phyloP scores from a whole-genome alignment of 176 grass and related monocot species.

The Aegilops longissima region DNA sequence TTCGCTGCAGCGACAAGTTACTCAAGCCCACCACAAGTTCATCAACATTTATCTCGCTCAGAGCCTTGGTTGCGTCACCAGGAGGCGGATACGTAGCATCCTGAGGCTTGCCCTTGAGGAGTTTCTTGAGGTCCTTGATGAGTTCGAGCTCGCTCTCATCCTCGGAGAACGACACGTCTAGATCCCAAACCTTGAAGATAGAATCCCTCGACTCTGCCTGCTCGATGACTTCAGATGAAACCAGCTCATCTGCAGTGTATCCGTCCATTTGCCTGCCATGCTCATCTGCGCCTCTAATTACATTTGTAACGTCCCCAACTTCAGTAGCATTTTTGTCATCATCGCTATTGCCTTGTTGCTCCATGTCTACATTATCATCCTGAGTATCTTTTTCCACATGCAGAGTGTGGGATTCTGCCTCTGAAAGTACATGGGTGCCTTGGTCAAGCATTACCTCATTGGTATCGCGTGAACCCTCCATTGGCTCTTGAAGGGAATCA shows the following conservation, averaged over 20 bases:
- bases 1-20: slow-evolving; percentile 57
- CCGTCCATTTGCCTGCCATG: slow-evolving; percentile 25
- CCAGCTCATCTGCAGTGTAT: slow-evolving; percentile 14
- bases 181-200: slow-evolving; percentile 89
- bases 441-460: slow-evolving; percentile 10
- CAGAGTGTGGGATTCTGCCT: background rate
- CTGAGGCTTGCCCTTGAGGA: slow-evolving; percentile 28
- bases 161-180: slow-evolving; percentile 32
- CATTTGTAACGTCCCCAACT: slow-evolving; percentile 10
- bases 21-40: slow-evolving; percentile 54
- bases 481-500: slow-evolving; percentile 52
- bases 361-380: slow-evolving; percentile 36
- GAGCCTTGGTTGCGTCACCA: slow-evolving; percentile 6
- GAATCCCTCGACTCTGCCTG: slow-evolving; percentile 41
- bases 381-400: slow-evolving; percentile 23
- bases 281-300: slow-evolving; percentile 36
- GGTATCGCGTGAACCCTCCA: slow-evolving; percentile 2
- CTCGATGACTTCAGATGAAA: slow-evolving; percentile 19
- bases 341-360: slow-evolving; percentile 17
- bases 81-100: slow-evolving; percentile 10
- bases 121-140: slow-evolving; percentile 61
- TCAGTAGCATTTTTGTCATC: slow-evolving; percentile 31
- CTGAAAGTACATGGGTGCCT: slow-evolving; percentile 23
- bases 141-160: slow-evolving; percentile 69
- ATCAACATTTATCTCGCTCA: slow-evolving; percentile 45